These are phyloP conservation scores for Lasiodiplodia sp. DNA, from an alignment of 2,329 filamentous ascomycete genomes.

Conservation along the genomic window DNA sequence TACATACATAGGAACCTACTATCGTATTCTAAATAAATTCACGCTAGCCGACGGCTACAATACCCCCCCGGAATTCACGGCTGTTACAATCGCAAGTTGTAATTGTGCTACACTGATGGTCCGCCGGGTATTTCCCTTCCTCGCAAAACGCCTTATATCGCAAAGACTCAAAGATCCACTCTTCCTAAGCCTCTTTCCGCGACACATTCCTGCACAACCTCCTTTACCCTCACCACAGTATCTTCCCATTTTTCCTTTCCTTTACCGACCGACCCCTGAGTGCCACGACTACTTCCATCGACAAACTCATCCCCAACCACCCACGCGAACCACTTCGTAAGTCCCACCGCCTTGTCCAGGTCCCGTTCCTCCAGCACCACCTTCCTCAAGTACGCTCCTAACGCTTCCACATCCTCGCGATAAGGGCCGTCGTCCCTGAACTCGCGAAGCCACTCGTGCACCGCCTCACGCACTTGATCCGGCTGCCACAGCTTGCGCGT, in stretches of 20 bases:
- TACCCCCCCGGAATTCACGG: neutral
- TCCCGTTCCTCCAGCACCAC: conserved; percentile 81
- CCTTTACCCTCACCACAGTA: conserved; percentile 50
- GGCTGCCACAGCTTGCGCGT: conserved; percentile 62
- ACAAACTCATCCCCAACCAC: conserved; percentile 43
- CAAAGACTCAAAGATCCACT: conserved; percentile 48
- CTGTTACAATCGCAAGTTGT: neutral
- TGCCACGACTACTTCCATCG: conserved; percentile 22
- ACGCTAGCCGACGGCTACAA: too few species aligned
- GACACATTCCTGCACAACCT: conserved; percentile 52
- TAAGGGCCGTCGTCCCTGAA: conserved; percentile 80
- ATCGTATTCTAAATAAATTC: too few species aligned
- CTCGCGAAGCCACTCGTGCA: conserved; percentile 77
- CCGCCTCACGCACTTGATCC: conserved; percentile 74
- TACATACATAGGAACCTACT: too few species aligned
- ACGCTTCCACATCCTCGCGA: conserved; percentile 75
- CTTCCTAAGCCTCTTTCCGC: conserved; percentile 54
- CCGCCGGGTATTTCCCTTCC: neutral
- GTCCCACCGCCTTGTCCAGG: conserved; percentile 73
- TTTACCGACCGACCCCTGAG: conserved; percentile 10
- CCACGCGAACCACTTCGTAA: conserved; percentile 70
- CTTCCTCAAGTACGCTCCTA: conserved; percentile 74
- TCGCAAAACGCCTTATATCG: neutral
- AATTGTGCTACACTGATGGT: neutral
- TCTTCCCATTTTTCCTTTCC: conserved; percentile 42